These are phyloP conservation scores for Anthostomella pinea DNA, from an alignment of 2,329 filamentous ascomycete species.

Conservation along the genomic window DNA sequence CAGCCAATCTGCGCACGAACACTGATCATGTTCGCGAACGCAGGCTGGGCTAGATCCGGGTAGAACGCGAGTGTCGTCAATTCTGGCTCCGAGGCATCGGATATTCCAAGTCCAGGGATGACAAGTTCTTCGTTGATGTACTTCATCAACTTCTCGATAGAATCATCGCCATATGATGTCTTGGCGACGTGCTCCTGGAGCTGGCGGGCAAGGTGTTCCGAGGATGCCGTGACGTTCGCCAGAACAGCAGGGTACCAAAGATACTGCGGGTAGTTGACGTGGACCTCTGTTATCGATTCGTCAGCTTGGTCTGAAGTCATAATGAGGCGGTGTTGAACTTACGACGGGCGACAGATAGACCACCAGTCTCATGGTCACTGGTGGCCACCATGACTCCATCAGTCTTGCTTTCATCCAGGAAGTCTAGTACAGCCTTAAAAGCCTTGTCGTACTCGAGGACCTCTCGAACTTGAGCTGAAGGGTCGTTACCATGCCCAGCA, in stretches of 20 bases:
- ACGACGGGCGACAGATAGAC: conserved; percentile 77
- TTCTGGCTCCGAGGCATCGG: conserved; percentile 69
- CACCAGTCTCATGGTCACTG: conserved; percentile 95
- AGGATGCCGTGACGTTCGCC: conserved; percentile 71
- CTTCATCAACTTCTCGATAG: conserved; percentile 44
- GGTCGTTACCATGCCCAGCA: conserved; percentile 82
- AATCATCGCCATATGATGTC: conserved; percentile 20
- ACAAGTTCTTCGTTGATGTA: conserved; percentile 72
- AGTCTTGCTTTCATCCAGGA: conserved; percentile 69
- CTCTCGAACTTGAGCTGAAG: conserved; percentile 81
- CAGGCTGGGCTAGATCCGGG: conserved; percentile 50
- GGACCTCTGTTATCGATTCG: conserved; percentile 42
- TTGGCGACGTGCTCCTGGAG: conserved; percentile 58
- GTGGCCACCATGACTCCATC: conserved; percentile 84
- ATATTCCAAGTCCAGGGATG: conserved; percentile 69
- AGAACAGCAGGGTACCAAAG: conserved; percentile 82
- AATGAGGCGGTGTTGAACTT: conserved; percentile 30
- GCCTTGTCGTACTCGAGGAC: conserved; percentile 92
- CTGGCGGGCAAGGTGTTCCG: conserved; percentile 65
- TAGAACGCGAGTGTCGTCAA: conserved; percentile 61
- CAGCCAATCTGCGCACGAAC: conserved; percentile 86
- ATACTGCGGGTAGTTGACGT: conserved; percentile 53
- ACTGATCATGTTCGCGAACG: conserved; percentile 83
- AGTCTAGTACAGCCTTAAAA: conserved; percentile 80
- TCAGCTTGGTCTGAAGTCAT: conserved; percentile 3